Percentiles rank a stretch among this genome's conserved stretches.
phyloP scores from a whole-genome alignment of 805 yeast genomes.

The Metschnikowia aberdeeniae region DNA sequence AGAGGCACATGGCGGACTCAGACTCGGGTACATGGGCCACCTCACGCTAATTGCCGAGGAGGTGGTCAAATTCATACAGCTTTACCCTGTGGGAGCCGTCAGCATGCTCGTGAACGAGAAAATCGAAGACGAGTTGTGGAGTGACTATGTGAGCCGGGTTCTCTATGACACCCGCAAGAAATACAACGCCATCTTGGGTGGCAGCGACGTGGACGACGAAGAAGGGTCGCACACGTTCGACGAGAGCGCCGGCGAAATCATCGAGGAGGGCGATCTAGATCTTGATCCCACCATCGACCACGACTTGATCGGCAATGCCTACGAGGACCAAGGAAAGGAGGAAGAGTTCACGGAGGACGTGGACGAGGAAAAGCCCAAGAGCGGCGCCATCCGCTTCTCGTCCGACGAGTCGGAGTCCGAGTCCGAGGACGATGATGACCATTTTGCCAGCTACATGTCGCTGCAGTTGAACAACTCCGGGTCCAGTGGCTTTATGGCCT shows the following conservation, averaged over 20 bases:
- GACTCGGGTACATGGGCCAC: constrained; percentile 31
- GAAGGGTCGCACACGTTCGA: constrained; percentile 20
- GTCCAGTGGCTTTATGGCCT: constrained; percentile 29
- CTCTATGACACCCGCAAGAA: constrained; percentile 87
- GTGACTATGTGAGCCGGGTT: constrained; percentile 73
- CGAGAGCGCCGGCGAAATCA: constrained; percentile 37
- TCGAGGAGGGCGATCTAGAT: constrained; percentile 31
- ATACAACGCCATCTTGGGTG: constrained; percentile 91
- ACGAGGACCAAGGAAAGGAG: constrained; percentile 23
- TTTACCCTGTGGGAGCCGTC: constrained; percentile 37
- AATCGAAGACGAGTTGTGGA: constrained; percentile 57
- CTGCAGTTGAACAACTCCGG: constrained; percentile 62
- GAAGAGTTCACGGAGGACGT: constrained; percentile 18
- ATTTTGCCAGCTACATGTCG: constrained; percentile 70
- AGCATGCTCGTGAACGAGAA: constrained; percentile 36
- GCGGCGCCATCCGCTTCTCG: constrained; percentile 12
- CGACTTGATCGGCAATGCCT: constrained; percentile 26
- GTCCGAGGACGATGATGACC: constrained; percentile 45
- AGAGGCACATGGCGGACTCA: constrained; percentile 23
- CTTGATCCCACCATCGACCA: constrained; percentile 30
- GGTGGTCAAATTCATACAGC: constrained; percentile 28
- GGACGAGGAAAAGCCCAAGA: constrained; percentile 12
- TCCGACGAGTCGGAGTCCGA: constrained; percentile 31
- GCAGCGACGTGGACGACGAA: constrained; percentile 44
- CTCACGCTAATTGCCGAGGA: constrained; percentile 31